A percentile compares a stretch with the other conserved stretches of the same genome.
Conservation (phyloP, 2,329 filamentous ascomycete genomes). For the Penicillium sp. region DNA sequence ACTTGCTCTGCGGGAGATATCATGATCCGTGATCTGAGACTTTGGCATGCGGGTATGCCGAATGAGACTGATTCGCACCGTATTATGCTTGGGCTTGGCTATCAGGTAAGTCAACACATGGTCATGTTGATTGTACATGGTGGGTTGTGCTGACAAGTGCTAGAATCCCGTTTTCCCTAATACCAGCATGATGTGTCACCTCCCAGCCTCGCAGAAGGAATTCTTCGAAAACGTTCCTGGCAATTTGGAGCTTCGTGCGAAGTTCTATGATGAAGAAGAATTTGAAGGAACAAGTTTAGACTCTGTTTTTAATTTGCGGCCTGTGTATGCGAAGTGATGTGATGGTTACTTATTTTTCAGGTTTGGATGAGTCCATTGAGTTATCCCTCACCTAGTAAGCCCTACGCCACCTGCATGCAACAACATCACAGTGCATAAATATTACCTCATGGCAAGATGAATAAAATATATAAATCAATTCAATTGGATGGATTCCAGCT, state of each 20-base stretch:
- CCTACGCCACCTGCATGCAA: too few relatives aligned
- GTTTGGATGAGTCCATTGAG: too few relatives aligned
- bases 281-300: neutral
- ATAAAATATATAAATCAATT: too few relatives aligned
- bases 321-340: neutral
- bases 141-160: neutral
- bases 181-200: constrained; percentile 1
- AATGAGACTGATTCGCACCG: constrained; percentile 54
- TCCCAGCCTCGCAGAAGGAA: neutral
- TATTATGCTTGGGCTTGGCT: constrained; percentile 51
- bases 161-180: neutral
- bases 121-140: neutral
- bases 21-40: constrained; percentile 59
- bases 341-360: neutral
- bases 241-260: neutral
- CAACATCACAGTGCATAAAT: too few relatives aligned
- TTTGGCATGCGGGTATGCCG: constrained; percentile 67
- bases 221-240: neutral
- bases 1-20: constrained; percentile 56
- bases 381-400: too few relatives aligned
- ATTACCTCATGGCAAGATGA: too few relatives aligned
- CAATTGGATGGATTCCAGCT: too few relatives aligned
- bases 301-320: neutral
- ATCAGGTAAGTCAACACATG: neutral
- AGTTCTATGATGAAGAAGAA: neutral